A percentile compares a stretch with the other conserved stretches of the same genome.
Conservation (phyloP, 176 grass and related monocot species). For the Musa beccarii region DNA sequence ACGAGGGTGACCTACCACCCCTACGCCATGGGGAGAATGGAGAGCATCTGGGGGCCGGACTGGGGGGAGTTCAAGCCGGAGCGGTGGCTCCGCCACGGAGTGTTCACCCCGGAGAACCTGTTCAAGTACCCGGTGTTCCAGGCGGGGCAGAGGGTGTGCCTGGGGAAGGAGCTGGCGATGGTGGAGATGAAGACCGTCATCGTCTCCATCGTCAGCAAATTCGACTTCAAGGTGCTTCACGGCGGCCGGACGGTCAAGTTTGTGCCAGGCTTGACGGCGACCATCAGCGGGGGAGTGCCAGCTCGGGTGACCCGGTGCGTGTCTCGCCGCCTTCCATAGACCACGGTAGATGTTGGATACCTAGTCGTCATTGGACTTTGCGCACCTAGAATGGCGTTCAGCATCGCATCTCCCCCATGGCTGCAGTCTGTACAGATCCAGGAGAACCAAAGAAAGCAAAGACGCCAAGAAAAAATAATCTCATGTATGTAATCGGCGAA, state of each 20-base stretch:
- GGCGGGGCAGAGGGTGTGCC: background rate
- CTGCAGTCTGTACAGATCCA: no score
- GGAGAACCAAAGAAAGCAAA: no score
- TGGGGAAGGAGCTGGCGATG: conserved; percentile 15
- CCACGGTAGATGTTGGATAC: no score
- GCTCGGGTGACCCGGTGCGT: background rate
- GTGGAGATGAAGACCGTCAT: conserved; percentile 3
- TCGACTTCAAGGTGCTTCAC: background rate
- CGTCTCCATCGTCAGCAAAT: background rate
- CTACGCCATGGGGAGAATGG: conserved; percentile 21
- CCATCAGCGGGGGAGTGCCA: background rate
- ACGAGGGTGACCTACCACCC: conserved; percentile 22
- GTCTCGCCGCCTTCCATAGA: no score
- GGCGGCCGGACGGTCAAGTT: background rate
- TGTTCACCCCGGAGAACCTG: conserved; percentile 1
- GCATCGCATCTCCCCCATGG: no score
- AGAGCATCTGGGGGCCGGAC: conserved; percentile 17
- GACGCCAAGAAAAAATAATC: no score
- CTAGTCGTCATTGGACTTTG: no score
- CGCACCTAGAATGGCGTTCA: no score
- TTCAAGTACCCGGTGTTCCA: conserved; percentile 19
- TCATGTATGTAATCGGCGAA: no score
- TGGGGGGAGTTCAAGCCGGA: conserved; percentile 12
- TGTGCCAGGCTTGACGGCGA: background rate
- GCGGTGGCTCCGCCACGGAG: conserved; percentile 7